Conservation (phyloP, 2,329 filamentous ascomycete genomes). For the Cladosporium sp. region DNA sequence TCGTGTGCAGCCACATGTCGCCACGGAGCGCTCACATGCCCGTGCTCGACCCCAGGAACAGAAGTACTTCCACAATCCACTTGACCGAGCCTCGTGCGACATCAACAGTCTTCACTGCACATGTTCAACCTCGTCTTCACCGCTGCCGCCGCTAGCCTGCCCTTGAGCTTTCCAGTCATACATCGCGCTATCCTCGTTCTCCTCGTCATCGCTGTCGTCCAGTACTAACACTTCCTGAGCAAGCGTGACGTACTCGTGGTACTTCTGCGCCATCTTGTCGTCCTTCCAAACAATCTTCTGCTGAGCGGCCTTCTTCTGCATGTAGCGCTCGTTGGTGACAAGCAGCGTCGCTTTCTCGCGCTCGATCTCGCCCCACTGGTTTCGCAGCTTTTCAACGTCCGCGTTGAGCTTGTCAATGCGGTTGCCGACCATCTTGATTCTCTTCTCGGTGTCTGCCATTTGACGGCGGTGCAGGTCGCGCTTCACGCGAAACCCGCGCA, state of each 20-base stretch:
- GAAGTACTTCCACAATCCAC: neutral
- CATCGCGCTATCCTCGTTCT: neutral
- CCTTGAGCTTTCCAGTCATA: neutral
- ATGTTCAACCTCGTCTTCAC: neutral
- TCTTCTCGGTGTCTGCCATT: neutral
- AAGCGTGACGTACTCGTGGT: neutral
- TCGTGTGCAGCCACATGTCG: neutral
- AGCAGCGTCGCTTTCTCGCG: neutral
- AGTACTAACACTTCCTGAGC: neutral
- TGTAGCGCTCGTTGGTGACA: neutral
- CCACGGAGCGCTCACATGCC: neutral
- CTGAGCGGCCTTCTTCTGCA: neutral
- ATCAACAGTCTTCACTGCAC: neutral
- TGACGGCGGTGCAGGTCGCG: conserved; percentile 1
- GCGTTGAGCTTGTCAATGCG: conserved; percentile 2
- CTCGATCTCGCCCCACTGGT: conserved; percentile 4
- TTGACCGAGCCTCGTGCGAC: neutral
- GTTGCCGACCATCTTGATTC: neutral
- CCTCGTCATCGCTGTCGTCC: conserved; percentile 1
- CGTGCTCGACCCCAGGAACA: neutral
- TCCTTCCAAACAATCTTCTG: neutral
- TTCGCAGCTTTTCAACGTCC: neutral
- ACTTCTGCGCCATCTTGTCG: neutral
- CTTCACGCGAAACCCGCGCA: neutral
- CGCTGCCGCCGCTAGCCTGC: neutral